Conservation (phyloP, 2,329 filamentous ascomycete genomes). For the Hypoxylon sp. region DNA sequence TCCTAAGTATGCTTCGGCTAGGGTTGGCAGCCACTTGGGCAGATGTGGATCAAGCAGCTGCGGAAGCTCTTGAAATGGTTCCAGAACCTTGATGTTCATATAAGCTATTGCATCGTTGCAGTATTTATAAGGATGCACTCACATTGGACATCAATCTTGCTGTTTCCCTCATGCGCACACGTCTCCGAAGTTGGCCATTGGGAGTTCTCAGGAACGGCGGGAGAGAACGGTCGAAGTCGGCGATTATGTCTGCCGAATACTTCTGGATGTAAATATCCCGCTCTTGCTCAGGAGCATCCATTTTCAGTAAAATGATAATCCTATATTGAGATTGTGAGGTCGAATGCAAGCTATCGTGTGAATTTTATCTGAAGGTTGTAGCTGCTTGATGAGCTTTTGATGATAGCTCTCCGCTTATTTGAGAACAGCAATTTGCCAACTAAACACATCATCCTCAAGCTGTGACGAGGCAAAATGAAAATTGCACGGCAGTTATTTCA, state of each 20-base stretch:
- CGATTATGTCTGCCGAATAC: conserved; percentile 71
- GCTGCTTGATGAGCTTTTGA: not conserved
- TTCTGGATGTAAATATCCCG: conserved; percentile 74
- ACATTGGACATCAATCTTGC: conserved; percentile 65
- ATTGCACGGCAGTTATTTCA: not conserved
- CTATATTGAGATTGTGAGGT: not conserved
- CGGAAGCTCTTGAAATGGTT: conserved; percentile 94
- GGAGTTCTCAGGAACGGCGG: conserved; percentile 67
- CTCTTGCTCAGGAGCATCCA: conserved; percentile 75
- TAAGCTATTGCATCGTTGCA: conserved; percentile 34
- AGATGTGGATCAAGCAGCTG: conserved; percentile 92
- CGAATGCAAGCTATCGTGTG: not conserved
- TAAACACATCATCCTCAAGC: not conserved
- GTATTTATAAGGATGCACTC: conserved; percentile 41
- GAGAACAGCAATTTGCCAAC: not conserved
- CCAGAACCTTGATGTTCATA: conserved; percentile 69
- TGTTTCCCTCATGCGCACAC: conserved; percentile 67
- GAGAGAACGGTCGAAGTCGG: conserved; percentile 70
- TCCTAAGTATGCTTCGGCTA: conserved; percentile 83
- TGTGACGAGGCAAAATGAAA: not conserved
- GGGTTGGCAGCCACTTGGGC: conserved; percentile 78
- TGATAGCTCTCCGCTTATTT: conserved; percentile 8
- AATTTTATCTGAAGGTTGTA: conserved; percentile 1
- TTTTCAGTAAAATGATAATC: conserved; percentile 53
- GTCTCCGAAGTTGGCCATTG: conserved; percentile 64